Conservation (phyloP, 352 stramenopile species). For the Thalassiosira livingstoniorum region DNA sequence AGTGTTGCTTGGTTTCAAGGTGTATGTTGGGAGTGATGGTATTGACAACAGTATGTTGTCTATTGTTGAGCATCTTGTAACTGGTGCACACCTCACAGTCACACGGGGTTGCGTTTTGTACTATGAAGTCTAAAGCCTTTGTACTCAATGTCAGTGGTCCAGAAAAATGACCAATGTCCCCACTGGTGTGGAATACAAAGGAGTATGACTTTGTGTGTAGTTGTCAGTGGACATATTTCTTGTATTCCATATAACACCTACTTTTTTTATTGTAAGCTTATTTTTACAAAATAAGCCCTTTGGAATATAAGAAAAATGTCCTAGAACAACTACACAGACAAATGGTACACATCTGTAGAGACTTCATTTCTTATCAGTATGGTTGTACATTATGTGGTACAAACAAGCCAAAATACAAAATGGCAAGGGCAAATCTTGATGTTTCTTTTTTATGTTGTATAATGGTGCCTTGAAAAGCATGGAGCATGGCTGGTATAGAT, state of each 20-base stretch:
- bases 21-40: constrained; percentile 28
- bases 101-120: constrained; percentile 9
- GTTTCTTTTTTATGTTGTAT: constrained; percentile 29
- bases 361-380: constrained; percentile 25
- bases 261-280: no score
- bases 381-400: constrained; percentile 42
- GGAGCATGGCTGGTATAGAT: constrained; percentile 4
- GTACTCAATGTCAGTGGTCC: no score
- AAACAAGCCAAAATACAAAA: constrained; percentile 15
- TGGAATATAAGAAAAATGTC: no score
- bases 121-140: no score
- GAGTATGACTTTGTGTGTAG: no score
- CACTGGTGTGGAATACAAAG: no score
- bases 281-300: no score
- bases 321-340: no score
- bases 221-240: no score
- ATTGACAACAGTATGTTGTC: neutral
- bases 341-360: constrained; percentile 38
- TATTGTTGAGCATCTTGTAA: constrained; percentile 17
- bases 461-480: constrained; percentile 10
- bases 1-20: constrained; percentile 29
- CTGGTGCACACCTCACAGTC: neutral
- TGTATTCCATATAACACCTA: no score
- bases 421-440: neutral
- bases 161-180: no score